phyloP scores from a whole-genome alignment of 495 filamentous ascomycete genomes.

The Copromyces sp. region DNA sequence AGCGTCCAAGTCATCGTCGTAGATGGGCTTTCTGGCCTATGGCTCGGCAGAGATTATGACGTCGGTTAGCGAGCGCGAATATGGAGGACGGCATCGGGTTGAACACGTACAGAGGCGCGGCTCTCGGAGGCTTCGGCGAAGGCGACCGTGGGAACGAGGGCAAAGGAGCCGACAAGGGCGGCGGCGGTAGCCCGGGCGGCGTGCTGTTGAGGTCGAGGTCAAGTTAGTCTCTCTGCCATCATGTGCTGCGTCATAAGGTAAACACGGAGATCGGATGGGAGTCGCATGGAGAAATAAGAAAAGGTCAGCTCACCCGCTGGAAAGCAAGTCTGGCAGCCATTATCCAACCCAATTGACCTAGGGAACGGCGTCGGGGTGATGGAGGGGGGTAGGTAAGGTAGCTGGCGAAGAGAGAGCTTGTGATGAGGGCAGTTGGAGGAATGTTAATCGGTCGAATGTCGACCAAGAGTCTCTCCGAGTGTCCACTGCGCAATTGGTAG shows the following conservation, averaged over 20 bases:
- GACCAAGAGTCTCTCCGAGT: neutral
- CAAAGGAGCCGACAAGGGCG: slow-evolving; percentile 33
- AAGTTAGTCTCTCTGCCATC: neutral
- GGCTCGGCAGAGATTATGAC: neutral
- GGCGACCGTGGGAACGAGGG: slow-evolving; percentile 35
- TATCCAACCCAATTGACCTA: slow-evolving; percentile 34
- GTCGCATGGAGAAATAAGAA: neutral
- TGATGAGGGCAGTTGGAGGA: slow-evolving; percentile 3
- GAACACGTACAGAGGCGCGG: slow-evolving; percentile 23
- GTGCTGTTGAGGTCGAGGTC: slow-evolving; percentile 16
- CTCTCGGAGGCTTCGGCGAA: slow-evolving; percentile 35
- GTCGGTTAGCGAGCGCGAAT: slow-evolving; percentile 2
- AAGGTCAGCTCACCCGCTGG: slow-evolving; percentile 28
- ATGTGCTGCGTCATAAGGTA: too few relatives aligned
- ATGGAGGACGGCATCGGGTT: neutral
- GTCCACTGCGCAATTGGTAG: neutral
- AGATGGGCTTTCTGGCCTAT: slow-evolving; percentile 71
- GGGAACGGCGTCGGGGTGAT: neutral
- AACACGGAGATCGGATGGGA: neutral
- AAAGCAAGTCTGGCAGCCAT: slow-evolving; percentile 45
- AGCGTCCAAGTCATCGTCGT: slow-evolving; percentile 62
- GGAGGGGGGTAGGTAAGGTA: slow-evolving; percentile 1
- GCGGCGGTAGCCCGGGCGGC: slow-evolving; percentile 39
- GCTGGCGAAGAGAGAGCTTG: slow-evolving; percentile 8
- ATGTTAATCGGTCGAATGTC: neutral